These are phyloP conservation scores for Ascoidea rubescens DNA, from an alignment of 805 yeast species.

Conservation along the genomic window DNA sequence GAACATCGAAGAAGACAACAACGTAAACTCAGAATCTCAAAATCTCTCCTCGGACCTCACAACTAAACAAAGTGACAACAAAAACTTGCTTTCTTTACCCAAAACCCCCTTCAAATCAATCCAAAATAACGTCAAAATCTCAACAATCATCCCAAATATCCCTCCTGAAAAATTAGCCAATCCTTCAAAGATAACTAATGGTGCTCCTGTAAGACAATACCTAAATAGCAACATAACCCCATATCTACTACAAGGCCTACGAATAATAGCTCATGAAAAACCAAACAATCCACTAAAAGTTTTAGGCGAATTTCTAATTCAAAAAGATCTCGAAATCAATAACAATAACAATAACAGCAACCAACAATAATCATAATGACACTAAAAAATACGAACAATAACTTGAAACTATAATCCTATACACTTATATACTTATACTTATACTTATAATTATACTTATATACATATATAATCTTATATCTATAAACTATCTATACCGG, in stretches of 20 bases:
- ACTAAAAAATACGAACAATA: too few species aligned
- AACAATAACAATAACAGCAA: conserved; percentile 14
- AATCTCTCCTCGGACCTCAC: too few species aligned
- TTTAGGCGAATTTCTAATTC: conserved; percentile 40
- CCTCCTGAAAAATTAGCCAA: conserved; percentile 8
- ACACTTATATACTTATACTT: too few species aligned
- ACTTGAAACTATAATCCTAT: too few species aligned
- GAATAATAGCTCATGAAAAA: conserved; percentile 32
- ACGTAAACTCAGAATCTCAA: too few species aligned
- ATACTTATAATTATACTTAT: conserved; percentile 1
- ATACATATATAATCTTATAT: too few species aligned
- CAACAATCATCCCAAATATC: too few species aligned
- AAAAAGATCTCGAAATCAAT: conserved; percentile 35
- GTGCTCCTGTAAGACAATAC: conserved; percentile 59
- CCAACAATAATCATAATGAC: not conserved
- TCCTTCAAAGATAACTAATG: conserved; percentile 44
- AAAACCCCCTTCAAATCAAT: too few species aligned
- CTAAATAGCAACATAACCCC: conserved; percentile 51
- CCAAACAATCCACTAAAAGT: conserved; percentile 41
- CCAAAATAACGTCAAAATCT: too few species aligned
- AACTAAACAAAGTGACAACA: too few species aligned
- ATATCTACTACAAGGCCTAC: conserved; percentile 50
- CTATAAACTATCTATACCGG: conserved; percentile 1
- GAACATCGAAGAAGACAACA: too few species aligned
- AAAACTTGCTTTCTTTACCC: too few species aligned